phyloP scores from a whole-genome alignment of 805 yeast genomes.

The Candida palmyrensis region DNA sequence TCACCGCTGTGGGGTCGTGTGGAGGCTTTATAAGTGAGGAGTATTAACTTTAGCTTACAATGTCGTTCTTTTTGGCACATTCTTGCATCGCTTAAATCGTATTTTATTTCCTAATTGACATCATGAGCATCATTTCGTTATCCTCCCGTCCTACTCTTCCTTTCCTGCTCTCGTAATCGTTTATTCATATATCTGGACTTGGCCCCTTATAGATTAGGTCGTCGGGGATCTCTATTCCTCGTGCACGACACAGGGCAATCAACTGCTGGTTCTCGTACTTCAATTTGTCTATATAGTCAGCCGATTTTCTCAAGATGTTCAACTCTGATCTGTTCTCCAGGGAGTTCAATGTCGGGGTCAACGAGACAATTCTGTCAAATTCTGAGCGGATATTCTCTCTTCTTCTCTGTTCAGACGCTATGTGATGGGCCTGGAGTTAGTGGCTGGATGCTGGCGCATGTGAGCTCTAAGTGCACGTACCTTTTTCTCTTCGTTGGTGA shows the following conservation, averaged over 20 bases:
- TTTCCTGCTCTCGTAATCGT: neutral
- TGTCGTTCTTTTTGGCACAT: neutral
- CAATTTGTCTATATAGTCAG: constrained; percentile 49
- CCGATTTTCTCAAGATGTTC: constrained; percentile 61
- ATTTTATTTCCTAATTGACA: neutral
- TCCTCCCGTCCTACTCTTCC: too few relatives aligned
- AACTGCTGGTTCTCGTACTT: constrained; percentile 46
- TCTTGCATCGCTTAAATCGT: neutral
- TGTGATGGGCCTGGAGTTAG: constrained; percentile 58
- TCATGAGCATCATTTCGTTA: too few relatives aligned
- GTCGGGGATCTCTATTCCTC: constrained; percentile 39
- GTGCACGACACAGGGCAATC: constrained; percentile 33
- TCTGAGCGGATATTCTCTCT: constrained; percentile 80
- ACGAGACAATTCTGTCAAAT: constrained; percentile 66
- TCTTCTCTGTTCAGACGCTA: constrained; percentile 82
- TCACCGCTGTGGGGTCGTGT: constrained; percentile 16
- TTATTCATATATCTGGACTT: constrained; percentile 8
- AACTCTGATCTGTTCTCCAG: constrained; percentile 78
- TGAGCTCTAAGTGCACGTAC: constrained; percentile 13
- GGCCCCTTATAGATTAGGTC: constrained; percentile 30
- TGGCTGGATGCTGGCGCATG: too few relatives aligned
- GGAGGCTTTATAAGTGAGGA: constrained; percentile 1
- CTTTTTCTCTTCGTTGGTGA: constrained; percentile 33
- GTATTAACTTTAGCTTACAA: neutral
- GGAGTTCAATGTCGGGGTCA: constrained; percentile 70